Base-by-base conservation (phyloP, 2,329 filamentous ascomycete species). In the Blastomyces emzantsi region DNA sequence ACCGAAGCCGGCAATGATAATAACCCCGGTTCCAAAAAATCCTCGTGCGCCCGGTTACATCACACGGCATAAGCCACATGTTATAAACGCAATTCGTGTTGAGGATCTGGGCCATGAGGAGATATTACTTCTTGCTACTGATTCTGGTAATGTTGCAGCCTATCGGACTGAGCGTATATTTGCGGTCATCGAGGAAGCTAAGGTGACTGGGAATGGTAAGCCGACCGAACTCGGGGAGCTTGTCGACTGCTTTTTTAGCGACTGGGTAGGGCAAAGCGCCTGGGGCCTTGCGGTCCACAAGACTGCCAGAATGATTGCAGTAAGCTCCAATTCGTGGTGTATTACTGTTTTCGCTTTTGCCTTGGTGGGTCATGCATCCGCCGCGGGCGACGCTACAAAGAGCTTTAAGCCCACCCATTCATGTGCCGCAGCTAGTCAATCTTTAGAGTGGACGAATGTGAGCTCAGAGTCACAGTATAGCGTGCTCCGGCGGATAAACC, bases 231-330 rank as follows among this genome's bases (percentile, higher is more conserved):
- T 67, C 61, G 66, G 60, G 58, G 67, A 71, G 8, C 72, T 74
- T 59, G 70, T 80, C 19, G 72, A 72, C 22, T 76, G 78, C 1
- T 90, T 96, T 71, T 90, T 96, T 64, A 84, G 86, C 64, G 84
- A 89, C 47, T 92, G 89, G 71, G 91, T 96, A 2, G 84, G 85
- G 1, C 78, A 77, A 30, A 93, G 90, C 65, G 93, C 92, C 2
- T 99, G 94, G 94, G 94, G 93, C 0, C 76, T 96, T 58, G 88
- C 91, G 8, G 82, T 96, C 13, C 93, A 97, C 73, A 82, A 85
- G 66, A 79, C 87, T 66, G 90, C 90, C n/a, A 86, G 92, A 0
- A 79, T 97, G 66, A 88, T 99, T 66, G 94, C 93, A 0, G 87
- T 95, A 49, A 90, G 89, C 69, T 87, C 90, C 0, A 99, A 99